Conservation (phyloP, 345 rosid species). For the Rhodomyrtus tomentosa region DNA sequence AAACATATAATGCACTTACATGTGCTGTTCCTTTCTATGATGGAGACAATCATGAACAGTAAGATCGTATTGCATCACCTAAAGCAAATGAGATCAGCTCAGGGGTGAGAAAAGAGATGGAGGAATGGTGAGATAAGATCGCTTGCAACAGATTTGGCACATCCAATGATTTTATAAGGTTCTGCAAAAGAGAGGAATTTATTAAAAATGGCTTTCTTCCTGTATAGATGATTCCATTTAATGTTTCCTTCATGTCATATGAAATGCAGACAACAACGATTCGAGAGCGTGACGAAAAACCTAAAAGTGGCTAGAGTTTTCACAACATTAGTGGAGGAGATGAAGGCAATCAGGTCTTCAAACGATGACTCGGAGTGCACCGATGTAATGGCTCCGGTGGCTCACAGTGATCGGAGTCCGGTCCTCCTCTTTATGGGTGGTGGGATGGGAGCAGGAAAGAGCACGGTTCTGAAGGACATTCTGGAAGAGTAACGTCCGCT, state of each 20-base stretch:
- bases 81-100: not conserved
- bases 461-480: slow-evolving; percentile 91
- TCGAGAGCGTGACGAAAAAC: slow-evolving; percentile 66
- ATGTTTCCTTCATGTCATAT: not conserved
- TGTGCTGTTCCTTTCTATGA: not conserved
- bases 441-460: slow-evolving; percentile 99
- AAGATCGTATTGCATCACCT: not conserved
- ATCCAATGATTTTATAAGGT: not conserved
- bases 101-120: not conserved
- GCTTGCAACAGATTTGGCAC: not conserved
- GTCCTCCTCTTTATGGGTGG: slow-evolving; percentile 95
- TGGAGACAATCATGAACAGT: not conserved
- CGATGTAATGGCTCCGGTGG: slow-evolving; percentile 89
- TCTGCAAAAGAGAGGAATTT: not conserved
- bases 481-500: slow-evolving; percentile 57
- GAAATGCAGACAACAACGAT: slow-evolving; percentile 59
- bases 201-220: not conserved
- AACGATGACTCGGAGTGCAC: slow-evolving; percentile 47
- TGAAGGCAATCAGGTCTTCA: slow-evolving; percentile 74
- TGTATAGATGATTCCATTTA: not conserved
- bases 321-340: slow-evolving; percentile 69
- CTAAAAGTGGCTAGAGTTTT: slow-evolving; percentile 74
- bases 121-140: not conserved
- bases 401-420: slow-evolving; percentile 70
- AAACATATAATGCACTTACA: not conserved